Base-by-base conservation (phyloP, 768 basidiomycete genomes). In the Mycena floridula region DNA sequence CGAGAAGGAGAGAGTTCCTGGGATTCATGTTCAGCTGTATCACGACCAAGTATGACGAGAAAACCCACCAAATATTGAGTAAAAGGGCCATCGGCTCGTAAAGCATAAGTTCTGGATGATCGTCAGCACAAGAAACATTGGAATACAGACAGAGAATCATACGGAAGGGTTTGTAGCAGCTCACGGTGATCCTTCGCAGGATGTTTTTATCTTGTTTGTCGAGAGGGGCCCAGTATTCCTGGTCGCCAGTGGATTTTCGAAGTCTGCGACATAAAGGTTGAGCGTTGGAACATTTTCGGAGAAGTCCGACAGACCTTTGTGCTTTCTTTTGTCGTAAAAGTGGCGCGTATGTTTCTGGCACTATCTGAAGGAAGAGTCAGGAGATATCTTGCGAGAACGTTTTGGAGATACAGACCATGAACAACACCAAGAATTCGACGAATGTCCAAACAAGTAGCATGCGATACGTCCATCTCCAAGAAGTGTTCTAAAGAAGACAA, bases 401-500 rank as follows among this genome's bases (percentile, higher is more conserved):
- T 21, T 35, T 4, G 7, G 12, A 9, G 11, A 20, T 9, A 60
- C 73, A 51, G 50, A 82, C 82, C 35, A 75, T 20, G 38, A 79
- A 54, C 7, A 91, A 61, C 0, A 75, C 64, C 7, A 74, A 40
- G 7, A 70, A 59, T 57, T 87, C 72, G 3, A 62, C 62, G 39
- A 75, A 77, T 1, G 74, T 68, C 90, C 89, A 92, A 18, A 85
- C 85, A 2, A 82, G 48, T 45, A 83, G 58, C 13, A 85, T 62
- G 45, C 81, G 78, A 62, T 82, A 92, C 0, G 86, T 87, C 89
- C 88, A 91, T 47, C 84, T 63, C 85, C 85, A 86, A 37, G 72
- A 53, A 1, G 72, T 49, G 51, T 81, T 66, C 76, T 85, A 51
- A 36, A 51, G 42, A 38, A 43, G 16, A 21, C 8, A 26, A 6